Base-by-base conservation (phyloP, 2,329 filamentous ascomycete genomes). In the Colletotrichum sp. region DNA sequence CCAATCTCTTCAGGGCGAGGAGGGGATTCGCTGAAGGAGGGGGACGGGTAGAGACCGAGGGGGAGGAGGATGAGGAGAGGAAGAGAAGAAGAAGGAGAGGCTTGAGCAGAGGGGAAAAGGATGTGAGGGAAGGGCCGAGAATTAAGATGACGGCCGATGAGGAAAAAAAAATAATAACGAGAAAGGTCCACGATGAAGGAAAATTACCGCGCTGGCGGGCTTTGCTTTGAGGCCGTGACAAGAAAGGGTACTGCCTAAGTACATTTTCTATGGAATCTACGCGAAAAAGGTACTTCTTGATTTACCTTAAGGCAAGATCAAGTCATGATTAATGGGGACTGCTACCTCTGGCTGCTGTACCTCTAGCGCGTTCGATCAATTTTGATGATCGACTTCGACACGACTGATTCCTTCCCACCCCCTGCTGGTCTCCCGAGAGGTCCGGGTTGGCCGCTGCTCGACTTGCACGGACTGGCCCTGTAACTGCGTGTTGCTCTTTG, bases 181-280 rank as follows among this genome's bases (percentile, higher is more conserved):
- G 16, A 65, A 48, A 64, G 70, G 76, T 76, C 70, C 72, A 78
- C 67, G 73, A 71, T 24, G 63, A 28, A 65, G 73, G 63, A 75
- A 73, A 48, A 73, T 73, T 65, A 65, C 69, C 67, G 67, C 61
- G 67, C 30, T 48, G 67, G 63, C 59, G 32, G 72, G 67, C 43
- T 65, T 30, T 60, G 55, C 48, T 36, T 52, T 18, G 36, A 39
- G 30, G 63, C 24, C 21, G 61, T 8, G 15, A 36, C 32, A 18
- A n/a, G 55, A 52, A 52, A 24, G 24, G 24, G 59, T 30, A 63
- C 16, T 34, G 28, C 28, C 28, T 28, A 66, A 52, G 63, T 66
- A 66, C 26, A 15, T 12, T 52, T 36, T 39, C 32, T 26, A 24
- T 32, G 12, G 43, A 15, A 3, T 6, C 34, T 12, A n/a, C 12